Base-by-base conservation (phyloP, 805 yeast genomes). In the Jamesozyma piceae region DNA sequence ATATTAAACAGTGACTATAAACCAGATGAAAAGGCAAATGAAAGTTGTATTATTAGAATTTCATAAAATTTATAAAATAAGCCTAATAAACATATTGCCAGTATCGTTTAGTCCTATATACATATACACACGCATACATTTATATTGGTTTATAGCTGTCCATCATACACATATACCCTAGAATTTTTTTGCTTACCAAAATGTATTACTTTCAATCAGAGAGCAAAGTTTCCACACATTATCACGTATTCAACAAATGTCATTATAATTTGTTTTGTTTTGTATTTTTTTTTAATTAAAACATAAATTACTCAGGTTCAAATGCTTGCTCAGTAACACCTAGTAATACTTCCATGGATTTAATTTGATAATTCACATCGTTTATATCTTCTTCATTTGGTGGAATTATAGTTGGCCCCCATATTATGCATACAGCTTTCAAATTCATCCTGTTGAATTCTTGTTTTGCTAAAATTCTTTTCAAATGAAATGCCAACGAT, bases 401-500 rank as follows among this genome's bases (percentile, higher is more conserved):
- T 17, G 80, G 74, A 60, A 92, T 72, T 41, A 92, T 65, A 2
- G 85, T 84, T 17, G 95, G 95, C 0, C 97, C 96, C 98, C 98
- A 92, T 31, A 90, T 88, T 32, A 86, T 85, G 37, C 95, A 85
- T 53, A 92, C 63, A 46, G 83, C 81, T 55, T 81, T 80, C 44
- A 80, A 71, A 37, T 78, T 78, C 98, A 92, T 92, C 58, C 92
- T 73, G 58, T 88, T 87, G 29, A 64, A 52, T 18, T 71, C 70
- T 54, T 79, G 80, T 43, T 78, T 70, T 24, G 73, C 72, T 31
- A 81, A 77, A 13, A 92, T 80, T 43, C 81, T 75, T 48, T 81
- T 78, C 47, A 92, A 74, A 62, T 92, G 99, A 71, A 90, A 86
- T 2, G 89, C 67, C 50, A 92, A 66, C 29, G 86, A 78, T 50